Evolutionary conservation across 192 early-diverging fungal species (phyloP).

Genomic region (Pecoramyces ruminantium): DNA sequence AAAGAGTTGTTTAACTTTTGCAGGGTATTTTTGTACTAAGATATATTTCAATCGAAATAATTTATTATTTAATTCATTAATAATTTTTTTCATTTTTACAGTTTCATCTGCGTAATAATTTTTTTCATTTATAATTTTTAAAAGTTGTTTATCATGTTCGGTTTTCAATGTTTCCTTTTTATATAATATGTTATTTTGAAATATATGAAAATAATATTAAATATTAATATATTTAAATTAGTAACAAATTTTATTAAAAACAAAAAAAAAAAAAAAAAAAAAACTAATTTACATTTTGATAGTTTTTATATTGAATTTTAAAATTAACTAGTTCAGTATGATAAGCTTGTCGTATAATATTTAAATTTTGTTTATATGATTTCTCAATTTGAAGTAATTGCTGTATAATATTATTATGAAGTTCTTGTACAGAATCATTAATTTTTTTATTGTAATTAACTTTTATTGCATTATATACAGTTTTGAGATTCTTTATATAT

Average conservation of each 20-base stretch:
- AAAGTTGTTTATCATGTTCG: neutral
- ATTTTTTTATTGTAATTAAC: neutral
- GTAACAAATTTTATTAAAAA: neutral
- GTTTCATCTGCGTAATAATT: neutral
- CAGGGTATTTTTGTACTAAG: neutral
- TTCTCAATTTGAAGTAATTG: neutral
- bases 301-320: neutral
- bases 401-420: neutral
- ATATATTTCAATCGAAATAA: neutral
- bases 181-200: neutral
- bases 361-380: neutral
- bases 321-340: neutral
- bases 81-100: neutral
- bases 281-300: neutral
- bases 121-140: neutral
- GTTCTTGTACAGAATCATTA: neutral
- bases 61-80: neutral
- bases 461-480: neutral
- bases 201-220: neutral
- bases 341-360: neutral
- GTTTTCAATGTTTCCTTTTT: neutral
- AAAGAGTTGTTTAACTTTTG: neutral
- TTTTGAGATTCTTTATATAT: neutral
- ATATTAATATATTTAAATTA: neutral
- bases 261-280: too few relatives aligned